These are phyloP conservation scores for Mortierella antarctica DNA, from an alignment of 192 early-diverging fungal genomes.

Conservation along the genomic window DNA sequence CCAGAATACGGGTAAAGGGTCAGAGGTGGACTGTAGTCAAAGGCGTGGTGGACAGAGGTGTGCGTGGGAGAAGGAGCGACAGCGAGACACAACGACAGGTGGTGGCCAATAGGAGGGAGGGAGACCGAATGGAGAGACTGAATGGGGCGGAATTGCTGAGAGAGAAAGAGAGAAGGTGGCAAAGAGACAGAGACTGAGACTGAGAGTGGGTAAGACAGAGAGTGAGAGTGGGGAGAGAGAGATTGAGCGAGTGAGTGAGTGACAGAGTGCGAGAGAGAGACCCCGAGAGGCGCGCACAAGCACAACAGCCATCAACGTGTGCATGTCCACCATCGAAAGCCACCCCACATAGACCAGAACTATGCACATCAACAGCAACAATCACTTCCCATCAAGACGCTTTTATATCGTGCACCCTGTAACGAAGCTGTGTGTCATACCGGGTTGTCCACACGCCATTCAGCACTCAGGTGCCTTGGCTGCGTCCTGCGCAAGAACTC, in stretches of 20 bases:
- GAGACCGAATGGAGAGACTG: neutral
- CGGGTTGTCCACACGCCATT: conserved; percentile 43
- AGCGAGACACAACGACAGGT: neutral
- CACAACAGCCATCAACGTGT: too few species aligned
- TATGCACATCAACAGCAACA: too few species aligned
- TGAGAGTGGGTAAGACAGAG: neutral
- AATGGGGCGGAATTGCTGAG: too few species aligned
- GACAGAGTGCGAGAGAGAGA: neutral
- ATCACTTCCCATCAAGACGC: too few species aligned
- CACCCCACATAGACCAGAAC: too few species aligned
- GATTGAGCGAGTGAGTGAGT: neutral
- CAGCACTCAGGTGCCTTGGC: conserved; percentile 27
- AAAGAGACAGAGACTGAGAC: neutral
- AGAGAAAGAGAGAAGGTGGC: neutral
- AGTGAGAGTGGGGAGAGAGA: neutral
- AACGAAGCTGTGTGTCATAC: neutral
- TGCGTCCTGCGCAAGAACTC: conserved; percentile 27
- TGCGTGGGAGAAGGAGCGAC: neutral
- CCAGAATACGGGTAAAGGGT: too few species aligned
- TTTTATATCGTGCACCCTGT: neutral
- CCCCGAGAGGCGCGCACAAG: too few species aligned
- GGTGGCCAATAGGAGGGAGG: neutral
- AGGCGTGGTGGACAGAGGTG: neutral
- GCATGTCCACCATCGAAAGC: too few species aligned
- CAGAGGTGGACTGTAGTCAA: too few species aligned